Conservation (phyloP, 495 filamentous ascomycete species). For the Jackrogersella multiformis region DNA sequence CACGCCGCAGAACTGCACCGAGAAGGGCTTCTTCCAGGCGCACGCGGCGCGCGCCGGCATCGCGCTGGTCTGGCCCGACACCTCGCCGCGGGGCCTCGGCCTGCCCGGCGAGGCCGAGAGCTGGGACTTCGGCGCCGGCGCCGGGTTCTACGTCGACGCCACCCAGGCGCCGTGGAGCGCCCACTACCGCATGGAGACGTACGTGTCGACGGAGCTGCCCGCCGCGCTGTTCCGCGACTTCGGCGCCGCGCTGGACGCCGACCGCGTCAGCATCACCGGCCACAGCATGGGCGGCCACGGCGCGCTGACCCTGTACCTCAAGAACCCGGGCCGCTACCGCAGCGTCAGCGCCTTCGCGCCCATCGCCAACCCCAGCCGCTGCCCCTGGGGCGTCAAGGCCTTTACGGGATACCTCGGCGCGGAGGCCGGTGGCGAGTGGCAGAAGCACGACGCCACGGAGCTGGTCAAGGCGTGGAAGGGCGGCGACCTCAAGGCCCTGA, state of each 20-base stretch:
- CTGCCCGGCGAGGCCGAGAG: constrained; percentile 82
- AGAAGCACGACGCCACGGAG: constrained; percentile 91
- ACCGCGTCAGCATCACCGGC: constrained; percentile 81
- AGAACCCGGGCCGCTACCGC: constrained; percentile 88
- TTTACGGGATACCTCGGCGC: constrained; percentile 89
- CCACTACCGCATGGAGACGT: constrained; percentile 93
- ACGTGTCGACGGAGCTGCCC: constrained; percentile 85
- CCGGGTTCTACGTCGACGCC: constrained; percentile 95
- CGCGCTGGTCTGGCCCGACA: constrained; percentile 93
- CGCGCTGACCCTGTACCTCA: constrained; percentile 88
- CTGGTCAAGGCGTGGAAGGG: constrained; percentile 72
- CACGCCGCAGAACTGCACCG: constrained; percentile 92
- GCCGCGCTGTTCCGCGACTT: constrained; percentile 69
- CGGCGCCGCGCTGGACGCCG: constrained; percentile 72
- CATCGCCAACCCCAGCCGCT: constrained; percentile 85
- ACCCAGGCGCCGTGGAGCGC: constrained; percentile 74
- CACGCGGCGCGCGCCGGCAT: constrained; percentile 79
- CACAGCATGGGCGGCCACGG: constrained; percentile 98
- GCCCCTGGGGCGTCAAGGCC: constrained; percentile 95
- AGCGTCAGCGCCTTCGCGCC: constrained; percentile 91
- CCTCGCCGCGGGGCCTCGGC: constrained; percentile 83
- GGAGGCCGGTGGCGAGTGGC: constrained; percentile 73
- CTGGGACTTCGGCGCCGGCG: constrained; percentile 91
- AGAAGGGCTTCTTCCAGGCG: constrained; percentile 96
- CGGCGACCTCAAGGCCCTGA: constrained; percentile 74